Evolutionary conservation across 805 yeast genomes (phyloP).

Genomic region (Spathaspora girioi): DNA sequence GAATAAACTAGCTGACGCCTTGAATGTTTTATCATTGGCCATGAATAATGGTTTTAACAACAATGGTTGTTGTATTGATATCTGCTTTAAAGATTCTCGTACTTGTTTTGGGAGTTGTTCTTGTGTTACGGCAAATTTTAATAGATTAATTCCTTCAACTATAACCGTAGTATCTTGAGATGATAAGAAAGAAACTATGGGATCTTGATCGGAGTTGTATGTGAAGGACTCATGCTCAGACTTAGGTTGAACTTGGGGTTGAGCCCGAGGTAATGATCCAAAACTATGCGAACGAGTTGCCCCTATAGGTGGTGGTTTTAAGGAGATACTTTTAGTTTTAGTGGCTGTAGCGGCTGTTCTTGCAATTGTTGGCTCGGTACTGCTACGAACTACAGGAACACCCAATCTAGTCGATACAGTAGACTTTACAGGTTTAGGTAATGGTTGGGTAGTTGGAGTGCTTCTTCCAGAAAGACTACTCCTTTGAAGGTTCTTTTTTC

Average conservation of each 20-base stretch:
- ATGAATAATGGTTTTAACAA: slow-evolving; percentile 29
- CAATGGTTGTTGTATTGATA: slow-evolving; percentile 27
- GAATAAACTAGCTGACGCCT: slow-evolving; percentile 23
- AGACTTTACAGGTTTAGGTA: neutral
- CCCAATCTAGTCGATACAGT: neutral
- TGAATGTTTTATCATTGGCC: slow-evolving; percentile 20
- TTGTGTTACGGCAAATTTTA: slow-evolving; percentile 35
- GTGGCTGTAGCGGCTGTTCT: neutral
- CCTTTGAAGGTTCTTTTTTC: slow-evolving; percentile 24
- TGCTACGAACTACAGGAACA: neutral
- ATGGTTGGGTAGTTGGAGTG: slow-evolving; percentile 7
- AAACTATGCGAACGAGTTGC: neutral
- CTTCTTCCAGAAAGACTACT: slow-evolving; percentile 5
- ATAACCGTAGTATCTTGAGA: slow-evolving; percentile 27
- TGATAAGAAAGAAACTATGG: slow-evolving; percentile 31
- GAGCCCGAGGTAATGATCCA: neutral
- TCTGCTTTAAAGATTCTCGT: slow-evolving; percentile 16
- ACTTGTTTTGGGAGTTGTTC: slow-evolving; percentile 29
- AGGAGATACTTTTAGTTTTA: neutral
- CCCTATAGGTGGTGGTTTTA: neutral
- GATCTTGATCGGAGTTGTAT: slow-evolving; percentile 24
- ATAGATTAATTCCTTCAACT: slow-evolving; percentile 32
- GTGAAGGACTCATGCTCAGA: neutral
- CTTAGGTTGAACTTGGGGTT: neutral
- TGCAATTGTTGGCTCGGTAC: neutral